A percentile compares a stretch with the other conserved stretches of the same genome.
These are phyloP conservation scores for Russula dissimulans DNA, from an alignment of 768 basidiomycete species.

Conservation along the genomic window DNA sequence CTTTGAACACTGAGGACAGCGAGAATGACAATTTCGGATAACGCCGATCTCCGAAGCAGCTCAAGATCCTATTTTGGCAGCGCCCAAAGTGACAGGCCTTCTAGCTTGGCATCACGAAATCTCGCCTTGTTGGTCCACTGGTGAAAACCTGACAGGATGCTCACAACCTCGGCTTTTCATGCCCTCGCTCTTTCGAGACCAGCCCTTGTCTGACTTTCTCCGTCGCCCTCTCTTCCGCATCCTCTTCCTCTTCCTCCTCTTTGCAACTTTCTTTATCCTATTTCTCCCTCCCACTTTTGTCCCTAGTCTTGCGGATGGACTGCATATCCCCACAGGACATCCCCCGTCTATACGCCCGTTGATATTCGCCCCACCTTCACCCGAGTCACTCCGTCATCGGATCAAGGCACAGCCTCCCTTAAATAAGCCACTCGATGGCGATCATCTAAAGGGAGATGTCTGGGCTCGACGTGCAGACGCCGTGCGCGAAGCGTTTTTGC, in stretches of 20 bases:
- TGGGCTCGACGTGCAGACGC: conserved; percentile 48
- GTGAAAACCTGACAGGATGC: too few relatives aligned
- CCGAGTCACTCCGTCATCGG: neutral
- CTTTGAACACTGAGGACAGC: too few relatives aligned
- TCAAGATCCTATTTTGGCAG: too few relatives aligned
- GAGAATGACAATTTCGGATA: too few relatives aligned
- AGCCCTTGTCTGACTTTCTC: neutral
- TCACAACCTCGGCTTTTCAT: neutral
- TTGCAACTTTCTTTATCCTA: neutral
- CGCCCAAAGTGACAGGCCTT: too few relatives aligned
- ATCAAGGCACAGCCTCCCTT: neutral
- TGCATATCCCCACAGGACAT: neutral
- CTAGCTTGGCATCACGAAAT: too few relatives aligned
- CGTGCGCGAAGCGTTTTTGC: conserved; percentile 54
- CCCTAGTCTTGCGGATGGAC: neutral
- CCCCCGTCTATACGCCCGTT: neutral
- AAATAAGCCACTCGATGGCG: too few relatives aligned
- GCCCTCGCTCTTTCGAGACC: neutral
- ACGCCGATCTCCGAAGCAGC: too few relatives aligned
- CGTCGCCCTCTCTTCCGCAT: neutral
- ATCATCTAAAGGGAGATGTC: neutral
- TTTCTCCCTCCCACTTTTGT: neutral
- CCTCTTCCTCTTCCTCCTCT: neutral
- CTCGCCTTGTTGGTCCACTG: too few relatives aligned
- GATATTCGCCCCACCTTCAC: neutral